Evolutionary conservation across 371 early-diverging fungal genomes (phyloP), one percentile per base, ranked within the genome.

Genomic region (Rhizopus sp.): DNA sequence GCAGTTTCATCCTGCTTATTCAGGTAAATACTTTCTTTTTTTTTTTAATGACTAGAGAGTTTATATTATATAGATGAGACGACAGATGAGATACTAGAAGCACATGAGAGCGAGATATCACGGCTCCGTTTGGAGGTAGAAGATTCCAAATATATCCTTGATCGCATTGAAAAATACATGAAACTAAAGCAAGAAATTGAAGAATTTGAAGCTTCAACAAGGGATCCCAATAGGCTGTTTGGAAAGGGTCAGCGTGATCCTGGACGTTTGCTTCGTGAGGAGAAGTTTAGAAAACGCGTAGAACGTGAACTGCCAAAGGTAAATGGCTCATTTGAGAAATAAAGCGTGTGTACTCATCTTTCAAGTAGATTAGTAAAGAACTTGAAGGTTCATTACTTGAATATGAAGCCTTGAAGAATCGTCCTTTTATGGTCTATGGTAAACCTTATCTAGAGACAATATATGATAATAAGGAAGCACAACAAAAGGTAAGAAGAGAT

Each of bases 201-300:
- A 33, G 69, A 79, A 9, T 79, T 79, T 62, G 66, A 76, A 59
- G 78, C 71, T 33, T 63, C 57, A 6, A 76, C 77, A 13, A 68
- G 71, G 10, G 75, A 79, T 57, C 80, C 80, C 3, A 59, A 69
- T 47, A 68, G 80, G 5, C 53, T 79, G 29, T 76, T 79, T 60
- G 63, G 74, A 16, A 78, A 72, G 49, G 76, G 76, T 0, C 70
- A 74, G 29, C 66, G 77, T 10, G 80, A 76, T 63, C 80, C 80
- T 29, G 80, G 80, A 7, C 68, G 77, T 29, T 49, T 79, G 4
- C 52, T 79, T 31, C 59, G 77, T 1, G 80, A 79, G 39, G 80
- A 79, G 42, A 73, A 73, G 56, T 76, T 76, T 52, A 66, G 80
- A 38, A 73, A 72, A 33, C 65, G 75, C 31, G 69, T 79, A 15